Percentiles rank a stretch among this genome's conserved stretches.
Conservation (phyloP, 805 yeast genomes). For the Barnettozyma populi region DNA sequence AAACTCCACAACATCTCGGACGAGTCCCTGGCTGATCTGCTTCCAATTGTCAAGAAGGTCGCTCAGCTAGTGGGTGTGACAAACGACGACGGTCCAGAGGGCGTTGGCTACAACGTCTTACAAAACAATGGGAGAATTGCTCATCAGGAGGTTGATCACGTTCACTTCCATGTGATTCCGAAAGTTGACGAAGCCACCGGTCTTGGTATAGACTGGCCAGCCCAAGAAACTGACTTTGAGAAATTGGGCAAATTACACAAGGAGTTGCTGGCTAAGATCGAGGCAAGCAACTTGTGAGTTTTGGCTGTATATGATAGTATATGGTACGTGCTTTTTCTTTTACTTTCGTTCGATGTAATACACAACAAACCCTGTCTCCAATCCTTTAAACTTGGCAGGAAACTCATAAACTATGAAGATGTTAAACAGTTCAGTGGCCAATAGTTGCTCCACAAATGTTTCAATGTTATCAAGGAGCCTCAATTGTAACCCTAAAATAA, state of each 20-base stretch:
- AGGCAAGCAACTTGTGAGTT: slow-evolving; percentile 14
- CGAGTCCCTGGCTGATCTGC: slow-evolving; percentile 76
- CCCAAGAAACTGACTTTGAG: slow-evolving; percentile 68
- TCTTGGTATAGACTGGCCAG: slow-evolving; percentile 92
- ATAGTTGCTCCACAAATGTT: slow-evolving; percentile 33
- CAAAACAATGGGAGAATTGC: slow-evolving; percentile 96
- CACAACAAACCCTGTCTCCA: slow-evolving; percentile 37
- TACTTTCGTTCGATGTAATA: slow-evolving; percentile 28
- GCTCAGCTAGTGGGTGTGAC: slow-evolving; percentile 67
- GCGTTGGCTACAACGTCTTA: slow-evolving; percentile 77
- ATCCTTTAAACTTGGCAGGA: slow-evolving; percentile 25
- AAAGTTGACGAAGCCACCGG: slow-evolving; percentile 73
- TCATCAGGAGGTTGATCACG: slow-evolving; percentile 93
- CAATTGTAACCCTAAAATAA: slow-evolving; percentile 46
- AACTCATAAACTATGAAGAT: slow-evolving; percentile 30
- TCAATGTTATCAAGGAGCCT: slow-evolving; percentile 48
- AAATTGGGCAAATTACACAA: slow-evolving; percentile 64
- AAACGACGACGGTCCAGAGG: slow-evolving; percentile 57
- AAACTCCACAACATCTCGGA: slow-evolving; percentile 91
- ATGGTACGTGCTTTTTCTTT: not conserved
- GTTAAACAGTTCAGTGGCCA: slow-evolving; percentile 27
- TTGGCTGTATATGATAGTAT: not conserved
- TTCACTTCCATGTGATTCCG: slow-evolving; percentile 95
- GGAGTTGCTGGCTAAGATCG: slow-evolving; percentile 43
- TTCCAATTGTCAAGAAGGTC: slow-evolving; percentile 84